Base-by-base conservation (phyloP, 2,329 filamentous ascomycete genomes). In the Pseudogymnoascus sp. region DNA sequence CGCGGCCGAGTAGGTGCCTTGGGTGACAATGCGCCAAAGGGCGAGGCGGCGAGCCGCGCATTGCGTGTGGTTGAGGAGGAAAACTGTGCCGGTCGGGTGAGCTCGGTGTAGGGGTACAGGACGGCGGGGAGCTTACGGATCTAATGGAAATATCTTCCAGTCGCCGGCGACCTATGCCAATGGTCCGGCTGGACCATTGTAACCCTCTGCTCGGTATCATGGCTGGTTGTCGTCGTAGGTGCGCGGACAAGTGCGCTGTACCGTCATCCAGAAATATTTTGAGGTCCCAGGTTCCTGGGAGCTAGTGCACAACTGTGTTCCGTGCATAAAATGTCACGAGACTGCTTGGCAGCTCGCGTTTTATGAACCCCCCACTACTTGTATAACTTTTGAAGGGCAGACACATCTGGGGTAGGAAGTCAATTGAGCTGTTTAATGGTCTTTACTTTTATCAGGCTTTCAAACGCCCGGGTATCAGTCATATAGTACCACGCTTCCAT, bases 181-280 rank as follows among this genome's bases (percentile, higher is more conserved):
- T 72, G 66, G 77, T 74, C 61, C 77, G 76, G 70, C 74, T 72
- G 63, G 78, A 75, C 73, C 76, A 79, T 65, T 78, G 74, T 62
- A 84, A 69, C 67, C 81, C 79, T 78, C 78, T 79, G 67, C 80
- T 80, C 70, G 80, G 79, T 71, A 85, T 75, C 83, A 86, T 86
- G 64, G 21, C 59, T 66, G 63, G 61, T 63, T 66, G 61, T 48
- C 62, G 60, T 58, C 62, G 61, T 59, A 35, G 44, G 51, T 59
- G 58, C 59, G 41, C 60, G 38, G 59, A 55, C 60, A 33, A 44
- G 60, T 38, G 29, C 67, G 27, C 44, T 55, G n/a, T 55, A 15
- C 44, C 25, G 13, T 55, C 27, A 10, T n/a, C 65, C 63, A 65
- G 67, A 71, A 72, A 72, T 70, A 69, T 71, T 71, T 69, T 63